A percentile compares a stretch with the other conserved stretches of the same genome.
Conservation (phyloP, 148 eudicot genomes). For the Cornus kousa region DNA sequence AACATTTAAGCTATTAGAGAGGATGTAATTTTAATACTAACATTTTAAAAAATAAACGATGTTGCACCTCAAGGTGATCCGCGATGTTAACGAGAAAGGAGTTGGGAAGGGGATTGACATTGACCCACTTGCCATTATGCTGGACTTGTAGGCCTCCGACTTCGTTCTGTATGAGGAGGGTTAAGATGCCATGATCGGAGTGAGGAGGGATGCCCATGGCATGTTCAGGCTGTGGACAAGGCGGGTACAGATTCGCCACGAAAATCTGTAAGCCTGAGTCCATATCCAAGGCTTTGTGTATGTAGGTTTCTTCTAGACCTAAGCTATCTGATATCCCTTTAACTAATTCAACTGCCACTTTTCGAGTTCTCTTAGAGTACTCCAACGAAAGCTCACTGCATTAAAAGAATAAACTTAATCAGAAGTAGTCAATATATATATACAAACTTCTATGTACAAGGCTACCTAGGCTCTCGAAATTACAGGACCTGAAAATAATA, state of each 20-base stretch:
- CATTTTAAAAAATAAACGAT: too few relatives aligned
- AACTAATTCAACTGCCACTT: constrained; percentile 21
- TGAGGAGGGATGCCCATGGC: constrained; percentile 40
- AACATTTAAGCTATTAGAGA: too few relatives aligned
- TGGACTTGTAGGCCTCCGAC: constrained; percentile 25
- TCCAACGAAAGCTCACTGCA: constrained; percentile 24
- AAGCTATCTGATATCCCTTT: constrained; percentile 31
- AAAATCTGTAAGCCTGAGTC: constrained; percentile 26
- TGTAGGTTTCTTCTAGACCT: constrained; percentile 25
- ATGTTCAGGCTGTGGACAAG: constrained; percentile 32
- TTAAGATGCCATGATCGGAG: constrained; percentile 31
- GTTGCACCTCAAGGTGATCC: constrained; percentile 35
- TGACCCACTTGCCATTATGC: constrained; percentile 26
- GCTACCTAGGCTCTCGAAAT: too few relatives aligned
- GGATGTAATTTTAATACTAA: too few relatives aligned
- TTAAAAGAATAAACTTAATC: neutral
- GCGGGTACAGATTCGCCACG: constrained; percentile 25
- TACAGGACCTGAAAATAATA: too few relatives aligned
- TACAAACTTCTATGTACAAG: too few relatives aligned
- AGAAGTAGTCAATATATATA: neutral
- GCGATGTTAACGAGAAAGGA: constrained; percentile 32
- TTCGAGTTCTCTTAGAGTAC: constrained; percentile 16
- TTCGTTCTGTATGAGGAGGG: constrained; percentile 25
- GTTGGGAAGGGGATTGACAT: constrained; percentile 27
- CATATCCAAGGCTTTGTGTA: constrained; percentile 17